Conservation (phyloP, 2,329 filamentous ascomycete species). For the Sclerotinia trifoliorum region DNA sequence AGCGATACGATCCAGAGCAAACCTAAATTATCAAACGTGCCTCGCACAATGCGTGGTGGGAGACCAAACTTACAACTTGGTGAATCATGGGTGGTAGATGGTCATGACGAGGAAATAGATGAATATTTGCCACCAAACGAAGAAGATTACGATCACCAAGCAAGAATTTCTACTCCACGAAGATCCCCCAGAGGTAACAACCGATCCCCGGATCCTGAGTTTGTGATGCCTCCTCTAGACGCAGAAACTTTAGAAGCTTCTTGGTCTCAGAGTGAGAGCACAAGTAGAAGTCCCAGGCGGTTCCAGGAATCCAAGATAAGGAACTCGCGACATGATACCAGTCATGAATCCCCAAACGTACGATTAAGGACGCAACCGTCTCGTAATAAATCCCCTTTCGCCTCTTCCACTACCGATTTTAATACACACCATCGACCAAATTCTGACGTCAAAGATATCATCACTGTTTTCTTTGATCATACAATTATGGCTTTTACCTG, state of each 20-base stretch:
- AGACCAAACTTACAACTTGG: conserved; percentile 32
- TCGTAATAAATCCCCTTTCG: not conserved
- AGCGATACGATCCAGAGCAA: not conserved
- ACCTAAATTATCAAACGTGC: not conserved
- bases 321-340: conserved; percentile 25
- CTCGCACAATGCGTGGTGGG: conserved; percentile 28
- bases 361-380: conserved; percentile 22
- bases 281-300: conserved; percentile 26
- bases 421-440: not conserved
- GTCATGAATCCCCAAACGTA: conserved; percentile 32
- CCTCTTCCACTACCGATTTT: not conserved
- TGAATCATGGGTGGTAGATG: conserved; percentile 40
- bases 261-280: conserved; percentile 28
- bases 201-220: conserved; percentile 38
- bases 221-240: conserved; percentile 40
- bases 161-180: conserved; percentile 27
- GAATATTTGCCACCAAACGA: conserved; percentile 31
- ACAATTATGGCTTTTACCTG: conserved; percentile 44
- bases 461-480: conserved; percentile 27
- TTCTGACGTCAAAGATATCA: conserved; percentile 23
- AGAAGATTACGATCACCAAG: conserved; percentile 24
- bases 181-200: conserved; percentile 29
- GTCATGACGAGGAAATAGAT: conserved; percentile 29
- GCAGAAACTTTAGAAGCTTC: conserved; percentile 37
- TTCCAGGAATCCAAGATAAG: conserved; percentile 30